Percentiles rank a stretch among this genome's conserved stretches.
phyloP scores from a whole-genome alignment of 371 early-diverging fungal genomes.

The Sporodiniella umbellata region DNA sequence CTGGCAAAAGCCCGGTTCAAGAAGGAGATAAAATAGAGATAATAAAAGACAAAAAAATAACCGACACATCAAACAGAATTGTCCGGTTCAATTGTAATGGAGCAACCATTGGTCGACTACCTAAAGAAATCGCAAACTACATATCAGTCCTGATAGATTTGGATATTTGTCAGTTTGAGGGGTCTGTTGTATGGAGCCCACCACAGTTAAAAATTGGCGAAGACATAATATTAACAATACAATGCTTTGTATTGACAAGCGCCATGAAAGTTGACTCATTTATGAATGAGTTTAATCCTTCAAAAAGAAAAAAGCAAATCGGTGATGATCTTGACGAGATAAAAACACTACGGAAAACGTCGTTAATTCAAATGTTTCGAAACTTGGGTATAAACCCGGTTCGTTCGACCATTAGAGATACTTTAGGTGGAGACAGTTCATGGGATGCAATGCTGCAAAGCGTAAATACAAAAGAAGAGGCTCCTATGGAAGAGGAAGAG shows the following conservation, averaged over 20 bases:
- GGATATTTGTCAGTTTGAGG: slow-evolving; percentile 44
- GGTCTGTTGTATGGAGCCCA: slow-evolving; percentile 38
- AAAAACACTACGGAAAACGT: slow-evolving; percentile 34
- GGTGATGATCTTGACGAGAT: slow-evolving; percentile 25
- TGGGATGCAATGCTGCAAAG: slow-evolving; percentile 29
- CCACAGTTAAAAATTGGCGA: slow-evolving; percentile 39
- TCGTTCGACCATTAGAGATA: slow-evolving; percentile 30
- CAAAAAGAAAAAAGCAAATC: slow-evolving; percentile 7
- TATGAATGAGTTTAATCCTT: background rate
- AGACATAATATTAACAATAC: slow-evolving; percentile 47
- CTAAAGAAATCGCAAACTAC: slow-evolving; percentile 41
- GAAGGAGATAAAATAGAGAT: slow-evolving; percentile 29
- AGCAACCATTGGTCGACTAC: slow-evolving; percentile 47
- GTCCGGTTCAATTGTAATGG: slow-evolving; percentile 46
- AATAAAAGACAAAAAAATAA: slow-evolving; percentile 18
- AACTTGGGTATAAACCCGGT: slow-evolving; percentile 37
- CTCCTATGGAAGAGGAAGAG: background rate
- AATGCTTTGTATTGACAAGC: slow-evolving; percentile 34
- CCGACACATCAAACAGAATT: slow-evolving; percentile 30
- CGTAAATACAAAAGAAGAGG: slow-evolving; percentile 5
- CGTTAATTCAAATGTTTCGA: slow-evolving; percentile 42
- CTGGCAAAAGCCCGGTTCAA: slow-evolving; percentile 23
- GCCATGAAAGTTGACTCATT: slow-evolving; percentile 24
- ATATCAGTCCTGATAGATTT: slow-evolving; percentile 49
- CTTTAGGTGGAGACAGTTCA: slow-evolving; percentile 17